Percentiles rank a stretch among this genome's conserved stretches.
Evolutionary conservation across 495 filamentous ascomycete genomes (phyloP).

Genomic region (Aspergillus taichungensis): DNA sequence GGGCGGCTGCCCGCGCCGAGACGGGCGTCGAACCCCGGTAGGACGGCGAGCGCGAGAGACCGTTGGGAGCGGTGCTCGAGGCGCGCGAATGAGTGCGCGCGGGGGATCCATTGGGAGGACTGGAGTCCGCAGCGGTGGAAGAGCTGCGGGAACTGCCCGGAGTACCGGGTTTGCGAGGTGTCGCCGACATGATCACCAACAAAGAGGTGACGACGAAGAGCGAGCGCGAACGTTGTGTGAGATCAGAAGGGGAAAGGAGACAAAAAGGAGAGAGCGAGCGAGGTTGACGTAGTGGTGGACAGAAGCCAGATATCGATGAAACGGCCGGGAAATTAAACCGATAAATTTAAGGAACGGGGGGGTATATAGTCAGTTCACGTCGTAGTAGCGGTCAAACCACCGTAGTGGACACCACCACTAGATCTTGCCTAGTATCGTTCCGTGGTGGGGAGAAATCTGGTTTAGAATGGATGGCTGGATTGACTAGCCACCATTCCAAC

Average conservation of each 20-base stretch:
- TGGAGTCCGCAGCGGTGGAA: slow-evolving; percentile 25
- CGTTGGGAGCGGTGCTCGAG: slow-evolving; percentile 31
- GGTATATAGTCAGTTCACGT: slow-evolving; percentile 3
- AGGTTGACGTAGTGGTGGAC: neutral
- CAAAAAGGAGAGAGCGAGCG: slow-evolving; percentile 4
- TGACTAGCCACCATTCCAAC: slow-evolving; percentile 3
- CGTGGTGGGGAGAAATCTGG: slow-evolving; percentile 10
- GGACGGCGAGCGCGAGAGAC: slow-evolving; percentile 34
- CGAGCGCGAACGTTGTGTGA: slow-evolving; percentile 3
- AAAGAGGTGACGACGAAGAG: slow-evolving; percentile 12
- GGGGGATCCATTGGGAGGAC: slow-evolving; percentile 26
- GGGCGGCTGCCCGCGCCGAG: slow-evolving; percentile 58
- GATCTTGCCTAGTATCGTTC: slow-evolving; percentile 1
- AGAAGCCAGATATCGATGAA: slow-evolving; percentile 9
- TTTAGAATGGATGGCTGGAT: slow-evolving; percentile 7
- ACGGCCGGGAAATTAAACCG: slow-evolving; percentile 19
- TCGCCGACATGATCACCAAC: slow-evolving; percentile 33
- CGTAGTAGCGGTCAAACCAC: slow-evolving; percentile 28
- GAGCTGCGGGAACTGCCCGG: slow-evolving; percentile 33
- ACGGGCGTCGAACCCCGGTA: slow-evolving; percentile 46
- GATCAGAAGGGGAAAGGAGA: slow-evolving; percentile 6
- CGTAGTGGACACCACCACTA: slow-evolving; percentile 7
- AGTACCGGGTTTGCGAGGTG: slow-evolving; percentile 36
- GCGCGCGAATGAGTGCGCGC: slow-evolving; percentile 36
- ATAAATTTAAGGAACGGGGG: slow-evolving; percentile 17